phyloP scores from a whole-genome alignment of 1,284 basidiomycete species.

The Cryptococcus sp. region DNA sequence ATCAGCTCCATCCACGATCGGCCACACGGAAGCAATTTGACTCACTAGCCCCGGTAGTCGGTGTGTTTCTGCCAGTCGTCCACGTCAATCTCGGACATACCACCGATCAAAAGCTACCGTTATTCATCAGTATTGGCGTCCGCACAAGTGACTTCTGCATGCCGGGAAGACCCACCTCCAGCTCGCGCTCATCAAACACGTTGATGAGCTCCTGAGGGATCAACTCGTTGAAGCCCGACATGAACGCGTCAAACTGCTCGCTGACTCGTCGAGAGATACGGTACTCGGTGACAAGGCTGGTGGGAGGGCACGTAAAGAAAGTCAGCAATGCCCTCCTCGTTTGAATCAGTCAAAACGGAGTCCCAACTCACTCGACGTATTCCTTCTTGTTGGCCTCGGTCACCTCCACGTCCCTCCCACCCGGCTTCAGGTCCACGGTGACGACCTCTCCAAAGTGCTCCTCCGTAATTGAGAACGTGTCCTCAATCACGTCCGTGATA shows the following conservation, averaged over 20 bases:
- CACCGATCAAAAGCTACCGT: constrained; percentile 77
- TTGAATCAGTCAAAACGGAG: neutral
- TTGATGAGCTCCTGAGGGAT: constrained; percentile 92
- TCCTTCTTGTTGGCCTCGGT: constrained; percentile 99
- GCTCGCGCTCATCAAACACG: constrained; percentile 96
- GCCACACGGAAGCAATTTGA: neutral
- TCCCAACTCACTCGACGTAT: constrained; percentile 70
- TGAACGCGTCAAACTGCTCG: constrained; percentile 94
- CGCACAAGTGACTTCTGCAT: neutral
- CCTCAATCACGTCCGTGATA: constrained; percentile 89
- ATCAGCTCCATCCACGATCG: constrained; percentile 33
- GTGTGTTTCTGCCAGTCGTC: constrained; percentile 63
- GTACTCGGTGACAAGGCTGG: constrained; percentile 78
- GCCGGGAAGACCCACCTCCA: constrained; percentile 57
- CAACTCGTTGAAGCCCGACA: constrained; percentile 91
- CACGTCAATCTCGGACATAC: constrained; percentile 95
- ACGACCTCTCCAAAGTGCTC: constrained; percentile 97
- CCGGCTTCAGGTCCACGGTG: constrained; percentile 85
- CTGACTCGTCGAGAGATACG: constrained; percentile 89
- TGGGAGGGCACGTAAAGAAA: neutral
- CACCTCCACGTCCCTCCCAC: constrained; percentile 77
- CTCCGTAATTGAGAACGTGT: constrained; percentile 91
- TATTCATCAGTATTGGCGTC: neutral
- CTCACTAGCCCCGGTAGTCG: constrained; percentile 57
- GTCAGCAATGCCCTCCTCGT: constrained; percentile 8